Base-by-base conservation (phyloP, 495 filamentous ascomycete genomes). In the Aspergillus egyptiacus region DNA sequence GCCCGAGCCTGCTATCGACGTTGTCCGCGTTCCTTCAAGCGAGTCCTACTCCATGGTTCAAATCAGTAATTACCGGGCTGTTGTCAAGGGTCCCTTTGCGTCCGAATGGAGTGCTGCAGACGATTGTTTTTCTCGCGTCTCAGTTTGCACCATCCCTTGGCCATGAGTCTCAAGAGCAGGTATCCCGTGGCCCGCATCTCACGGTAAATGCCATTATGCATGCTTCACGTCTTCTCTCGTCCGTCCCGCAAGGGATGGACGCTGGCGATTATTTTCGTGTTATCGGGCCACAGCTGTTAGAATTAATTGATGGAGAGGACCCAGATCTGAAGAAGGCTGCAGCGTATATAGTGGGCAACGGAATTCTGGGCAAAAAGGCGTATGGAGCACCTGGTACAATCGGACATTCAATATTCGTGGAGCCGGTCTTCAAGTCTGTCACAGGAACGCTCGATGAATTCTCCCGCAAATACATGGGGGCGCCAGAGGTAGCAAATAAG, bases 131-230 rank as follows among this genome's bases (percentile, higher is more conserved):
- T 55, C 72, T 89, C 17, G 75, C 69, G 60, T 84, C 66, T 57
- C 80, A 57, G 71, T 80, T 58, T 68, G 79, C 63, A 60, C 82
- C 51, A 14, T 61, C 66, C 2, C 56, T 72, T 7, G 69, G 68
- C 11, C 58, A 65, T 27, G 66, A 70, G 48, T 58, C 64, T 8
- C 65, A 68, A 34, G 50, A 30, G 14, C 60, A 67, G 30, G 52
- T 53, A 18, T 66, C 67, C 2, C 63, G 54, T 44, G 85, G 84
- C 0, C 77, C 84, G 2, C 77, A 77, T 50, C 80, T 91, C 23
- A 85, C 86, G 2, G 76, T 84, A 20, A 85, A 90, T 59, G 83
- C 84, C 1, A 72, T 91, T 9, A 80, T 79, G 58, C 74, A 86
- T 51, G 81, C 80, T 5, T 79, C 80, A 0, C 74, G 70, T 9